These are phyloP conservation scores for Gaeumannomyces sp. DNA, from an alignment of 2,329 filamentous ascomycete genomes.

Conservation along the genomic window DNA sequence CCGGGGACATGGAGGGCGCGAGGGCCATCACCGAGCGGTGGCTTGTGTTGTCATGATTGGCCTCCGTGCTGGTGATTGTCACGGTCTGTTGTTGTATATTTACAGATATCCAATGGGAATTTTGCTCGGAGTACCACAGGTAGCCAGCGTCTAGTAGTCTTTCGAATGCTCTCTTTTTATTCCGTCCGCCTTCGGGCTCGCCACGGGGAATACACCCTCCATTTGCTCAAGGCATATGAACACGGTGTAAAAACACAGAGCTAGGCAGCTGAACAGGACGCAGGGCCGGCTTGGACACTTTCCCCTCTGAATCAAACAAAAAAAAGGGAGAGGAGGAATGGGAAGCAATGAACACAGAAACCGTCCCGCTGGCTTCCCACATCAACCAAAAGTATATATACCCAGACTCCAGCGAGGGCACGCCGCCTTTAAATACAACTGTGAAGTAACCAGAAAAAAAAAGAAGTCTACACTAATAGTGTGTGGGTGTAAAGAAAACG, in stretches of 20 bases:
- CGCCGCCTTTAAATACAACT: background rate
- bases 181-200: background rate
- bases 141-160: background rate
- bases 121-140: background rate
- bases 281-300: background rate
- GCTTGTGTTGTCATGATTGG: slow-evolving; percentile 37
- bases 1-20: slow-evolving; percentile 57
- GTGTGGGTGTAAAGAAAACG: background rate
- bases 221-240: background rate
- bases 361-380: background rate
- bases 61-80: background rate
- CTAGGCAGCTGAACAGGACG: background rate
- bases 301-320: background rate
- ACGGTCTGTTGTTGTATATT: too few relatives aligned
- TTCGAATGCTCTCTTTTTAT: background rate
- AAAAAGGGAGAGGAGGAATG: background rate
- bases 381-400: background rate
- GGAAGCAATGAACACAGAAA: background rate
- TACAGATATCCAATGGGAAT: background rate
- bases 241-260: background rate
- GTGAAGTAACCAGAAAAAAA: background rate
- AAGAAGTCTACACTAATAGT: background rate
- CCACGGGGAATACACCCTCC: too few relatives aligned
- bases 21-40: slow-evolving; percentile 54
- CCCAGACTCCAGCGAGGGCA: background rate